Evolutionary conservation across 2,329 filamentous ascomycete genomes (phyloP).

Genomic region (Orbilia ellipsospora): DNA sequence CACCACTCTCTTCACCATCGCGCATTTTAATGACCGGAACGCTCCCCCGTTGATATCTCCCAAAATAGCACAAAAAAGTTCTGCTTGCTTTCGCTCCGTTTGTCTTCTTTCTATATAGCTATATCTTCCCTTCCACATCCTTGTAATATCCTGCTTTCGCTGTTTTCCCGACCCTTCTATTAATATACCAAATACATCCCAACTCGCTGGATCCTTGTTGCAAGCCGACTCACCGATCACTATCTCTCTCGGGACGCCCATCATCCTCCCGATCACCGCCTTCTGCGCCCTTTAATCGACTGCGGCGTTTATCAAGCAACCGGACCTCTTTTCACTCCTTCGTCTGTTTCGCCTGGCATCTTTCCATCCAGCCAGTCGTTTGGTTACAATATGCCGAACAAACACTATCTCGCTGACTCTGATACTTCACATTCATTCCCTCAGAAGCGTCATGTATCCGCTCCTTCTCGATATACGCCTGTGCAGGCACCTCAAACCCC

Average conservation of each 20-base stretch:
- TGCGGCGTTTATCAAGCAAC: background rate
- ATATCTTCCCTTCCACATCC: background rate
- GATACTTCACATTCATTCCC: constrained; percentile 42
- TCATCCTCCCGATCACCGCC: constrained; percentile 33
- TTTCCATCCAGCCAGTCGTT: background rate
- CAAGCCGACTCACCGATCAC: constrained; percentile 36
- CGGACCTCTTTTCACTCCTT: constrained; percentile 4
- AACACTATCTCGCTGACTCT: constrained; percentile 44
- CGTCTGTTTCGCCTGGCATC: background rate
- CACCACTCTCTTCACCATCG: constrained; percentile 14
- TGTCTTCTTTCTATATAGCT: constrained; percentile 11
- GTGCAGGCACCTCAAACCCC: constrained; percentile 46
- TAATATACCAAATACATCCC: constrained; percentile 23
- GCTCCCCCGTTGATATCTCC: constrained; percentile 29
- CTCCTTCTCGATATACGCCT: constrained; percentile 49
- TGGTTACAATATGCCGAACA: constrained; percentile 49
- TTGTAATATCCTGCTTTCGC: constrained; percentile 5
- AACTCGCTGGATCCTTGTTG: constrained; percentile 36
- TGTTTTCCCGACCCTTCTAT: constrained; percentile 5
- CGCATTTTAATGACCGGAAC: constrained; percentile 51
- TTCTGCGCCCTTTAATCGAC: constrained; percentile 8
- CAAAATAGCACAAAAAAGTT: constrained; percentile 46
- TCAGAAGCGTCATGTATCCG: constrained; percentile 53
- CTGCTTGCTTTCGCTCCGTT: constrained; percentile 21
- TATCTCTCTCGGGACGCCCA: constrained; percentile 20